Evolutionary conservation across 441 rosid species (phyloP).

Genomic region (Biscutella laevigata): DNA sequence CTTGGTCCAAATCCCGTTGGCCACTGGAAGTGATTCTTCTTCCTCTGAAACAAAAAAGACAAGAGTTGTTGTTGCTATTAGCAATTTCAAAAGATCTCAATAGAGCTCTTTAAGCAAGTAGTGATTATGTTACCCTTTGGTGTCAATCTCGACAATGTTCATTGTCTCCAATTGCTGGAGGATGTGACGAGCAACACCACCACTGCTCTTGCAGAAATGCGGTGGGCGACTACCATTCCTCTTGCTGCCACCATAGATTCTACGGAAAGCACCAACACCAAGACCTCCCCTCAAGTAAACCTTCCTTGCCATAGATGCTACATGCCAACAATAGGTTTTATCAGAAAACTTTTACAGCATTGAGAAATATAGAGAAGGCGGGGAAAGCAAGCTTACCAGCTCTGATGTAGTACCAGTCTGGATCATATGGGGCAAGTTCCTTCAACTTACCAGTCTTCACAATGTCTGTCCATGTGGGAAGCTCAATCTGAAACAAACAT

Average conservation of each 20-base stretch:
- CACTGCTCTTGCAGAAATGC: conserved; percentile 85
- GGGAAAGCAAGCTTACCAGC: conserved; percentile 40
- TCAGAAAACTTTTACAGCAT: neutral
- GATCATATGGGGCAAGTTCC: conserved; percentile 94
- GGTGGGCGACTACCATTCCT: conserved; percentile 93
- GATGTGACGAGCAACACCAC: conserved; percentile 72
- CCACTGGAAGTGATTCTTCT: conserved; percentile 70
- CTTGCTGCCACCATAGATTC: conserved; percentile 89
- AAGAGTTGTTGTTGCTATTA: neutral
- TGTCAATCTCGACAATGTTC: conserved; percentile 59
- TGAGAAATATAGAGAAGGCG: neutral
- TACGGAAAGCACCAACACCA: conserved; percentile 79
- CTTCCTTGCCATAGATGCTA: conserved; percentile 91
- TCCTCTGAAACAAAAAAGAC: conserved; percentile 37
- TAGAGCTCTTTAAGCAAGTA: neutral
- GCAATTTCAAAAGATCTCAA: neutral
- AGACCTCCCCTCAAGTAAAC: conserved; percentile 81
- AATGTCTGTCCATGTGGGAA: conserved; percentile 80
- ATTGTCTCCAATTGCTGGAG: conserved; percentile 66
- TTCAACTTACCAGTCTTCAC: conserved; percentile 74
- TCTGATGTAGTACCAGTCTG: conserved; percentile 81
- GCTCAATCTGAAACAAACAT: conserved; percentile 44
- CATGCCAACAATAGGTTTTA: neutral
- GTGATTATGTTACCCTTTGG: conserved; percentile 44
- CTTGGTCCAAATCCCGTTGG: conserved; percentile 80